Percentiles rank a stretch among this genome's conserved stretches.
phyloP scores from a whole-genome alignment of 768 basidiomycete genomes.

The Leccinum uliginosum region DNA sequence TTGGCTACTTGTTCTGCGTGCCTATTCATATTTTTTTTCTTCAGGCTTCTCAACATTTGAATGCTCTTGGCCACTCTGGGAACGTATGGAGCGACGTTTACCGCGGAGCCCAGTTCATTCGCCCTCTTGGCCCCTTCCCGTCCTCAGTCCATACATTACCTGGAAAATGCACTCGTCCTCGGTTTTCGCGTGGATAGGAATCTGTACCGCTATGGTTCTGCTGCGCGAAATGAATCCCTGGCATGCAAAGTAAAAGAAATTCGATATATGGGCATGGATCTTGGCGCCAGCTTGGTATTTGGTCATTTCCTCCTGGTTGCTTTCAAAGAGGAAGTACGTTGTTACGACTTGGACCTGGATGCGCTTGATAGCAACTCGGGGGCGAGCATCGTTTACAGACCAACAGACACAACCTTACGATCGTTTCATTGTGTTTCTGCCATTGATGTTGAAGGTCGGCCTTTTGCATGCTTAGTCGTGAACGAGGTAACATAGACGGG shows the following conservation, averaged over 20 bases:
- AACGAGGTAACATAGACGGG: neutral
- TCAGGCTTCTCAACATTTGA: slow-evolving; percentile 12
- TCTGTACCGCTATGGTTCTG: neutral
- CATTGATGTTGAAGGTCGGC: slow-evolving; percentile 9
- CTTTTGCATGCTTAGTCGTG: slow-evolving; percentile 15
- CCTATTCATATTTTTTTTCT: neutral
- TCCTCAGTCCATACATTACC: slow-evolving; percentile 9
- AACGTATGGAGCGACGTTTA: slow-evolving; percentile 17
- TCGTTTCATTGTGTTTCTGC: slow-evolving; percentile 10
- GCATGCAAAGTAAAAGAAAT: slow-evolving; percentile 1
- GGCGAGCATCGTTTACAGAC: slow-evolving; percentile 8
- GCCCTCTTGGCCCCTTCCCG: slow-evolving; percentile 16
- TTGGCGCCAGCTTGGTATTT: slow-evolving; percentile 7
- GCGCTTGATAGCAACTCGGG: neutral
- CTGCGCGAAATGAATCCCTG: neutral
- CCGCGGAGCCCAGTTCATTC: slow-evolving; percentile 9
- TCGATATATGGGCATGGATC: neutral
- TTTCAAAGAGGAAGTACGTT: slow-evolving; percentile 10
- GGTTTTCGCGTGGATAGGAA: slow-evolving; percentile 7
- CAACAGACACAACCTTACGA: neutral
- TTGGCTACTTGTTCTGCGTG: neutral
- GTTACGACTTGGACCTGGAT: slow-evolving; percentile 11
- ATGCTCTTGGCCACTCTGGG: slow-evolving; percentile 1
- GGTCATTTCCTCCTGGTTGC: slow-evolving; percentile 15
- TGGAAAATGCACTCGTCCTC: slow-evolving; percentile 13